Evolutionary conservation across 768 basidiomycete species (phyloP).

Genomic region (Vishniacozyma victoriae): DNA sequence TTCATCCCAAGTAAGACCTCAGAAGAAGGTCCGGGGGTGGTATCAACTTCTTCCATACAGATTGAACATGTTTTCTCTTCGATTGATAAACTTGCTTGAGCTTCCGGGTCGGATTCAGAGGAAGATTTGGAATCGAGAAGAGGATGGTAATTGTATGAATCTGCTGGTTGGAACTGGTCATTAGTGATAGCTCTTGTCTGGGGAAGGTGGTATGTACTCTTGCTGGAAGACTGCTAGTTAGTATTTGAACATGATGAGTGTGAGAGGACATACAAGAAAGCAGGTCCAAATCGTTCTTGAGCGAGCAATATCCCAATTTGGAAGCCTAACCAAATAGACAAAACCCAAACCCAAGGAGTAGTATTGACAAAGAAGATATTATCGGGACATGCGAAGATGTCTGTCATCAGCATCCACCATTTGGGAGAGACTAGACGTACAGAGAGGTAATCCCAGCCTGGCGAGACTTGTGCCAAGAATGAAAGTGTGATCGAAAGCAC

Average conservation of each 20-base stretch:
- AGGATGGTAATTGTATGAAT: constrained; percentile 81
- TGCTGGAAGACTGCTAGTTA: constrained; percentile 57
- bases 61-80: constrained; percentile 78
- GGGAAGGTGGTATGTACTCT: constrained; percentile 47
- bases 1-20: constrained; percentile 50
- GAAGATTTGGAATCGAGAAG: too few species aligned
- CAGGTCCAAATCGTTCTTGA: constrained; percentile 70
- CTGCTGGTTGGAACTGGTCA: constrained; percentile 57
- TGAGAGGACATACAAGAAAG: constrained; percentile 59
- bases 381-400: constrained; percentile 73
- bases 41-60: constrained; percentile 79
- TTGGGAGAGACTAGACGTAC: constrained; percentile 52
- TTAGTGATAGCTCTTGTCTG: background rate
- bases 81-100: constrained; percentile 48
- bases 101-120: constrained; percentile 66
- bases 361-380: constrained; percentile 80
- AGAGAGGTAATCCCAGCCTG: constrained; percentile 64
- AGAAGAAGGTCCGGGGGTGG: constrained; percentile 38
- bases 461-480: constrained; percentile 69
- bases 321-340: constrained; percentile 58
- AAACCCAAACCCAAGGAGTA: constrained; percentile 61
- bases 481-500: constrained; percentile 65
- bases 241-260: background rate
- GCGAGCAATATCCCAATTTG: constrained; percentile 62
- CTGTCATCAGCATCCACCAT: constrained; percentile 49